phyloP scores from a whole-genome alignment of 1,284 basidiomycete species.

The Wolfiporia cocos region DNA sequence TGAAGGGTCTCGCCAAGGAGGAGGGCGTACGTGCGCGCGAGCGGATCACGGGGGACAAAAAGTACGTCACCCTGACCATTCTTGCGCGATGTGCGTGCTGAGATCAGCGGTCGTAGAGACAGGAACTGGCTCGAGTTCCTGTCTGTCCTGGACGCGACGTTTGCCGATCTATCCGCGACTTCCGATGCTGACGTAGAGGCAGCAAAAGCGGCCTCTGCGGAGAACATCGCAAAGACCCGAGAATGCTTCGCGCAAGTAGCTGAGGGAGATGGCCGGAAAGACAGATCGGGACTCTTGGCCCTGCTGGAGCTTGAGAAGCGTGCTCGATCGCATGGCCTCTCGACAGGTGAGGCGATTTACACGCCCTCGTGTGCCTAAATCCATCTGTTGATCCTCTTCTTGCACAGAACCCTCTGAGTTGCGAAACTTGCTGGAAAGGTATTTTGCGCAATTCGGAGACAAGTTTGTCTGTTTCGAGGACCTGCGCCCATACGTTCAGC shows the following conservation, averaged over 20 bases:
- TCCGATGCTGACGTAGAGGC: slow-evolving; percentile 16
- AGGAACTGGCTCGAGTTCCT: slow-evolving; percentile 84
- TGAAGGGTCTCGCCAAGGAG: slow-evolving; percentile 46
- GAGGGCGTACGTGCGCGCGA: slow-evolving; percentile 54
- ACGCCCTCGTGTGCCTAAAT: too few relatives aligned
- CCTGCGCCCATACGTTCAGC: slow-evolving; percentile 55
- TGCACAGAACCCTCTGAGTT: slow-evolving; percentile 40
- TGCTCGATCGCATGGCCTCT: slow-evolving; percentile 39
- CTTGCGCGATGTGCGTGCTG: too few relatives aligned
- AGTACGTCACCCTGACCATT: too few relatives aligned
- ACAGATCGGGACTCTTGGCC: slow-evolving; percentile 68
- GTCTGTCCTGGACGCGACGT: slow-evolving; percentile 62
- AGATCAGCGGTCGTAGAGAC: slow-evolving; percentile 41
- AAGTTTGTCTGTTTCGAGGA: slow-evolving; percentile 88
- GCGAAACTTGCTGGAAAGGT: slow-evolving; percentile 48
- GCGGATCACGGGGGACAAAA: slow-evolving; percentile 50
- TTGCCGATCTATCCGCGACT: slow-evolving; percentile 35
- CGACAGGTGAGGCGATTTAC: slow-evolving; percentile 31
- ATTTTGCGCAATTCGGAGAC: slow-evolving; percentile 68
- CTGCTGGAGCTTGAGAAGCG: slow-evolving; percentile 67
- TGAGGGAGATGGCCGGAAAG: slow-evolving; percentile 57
- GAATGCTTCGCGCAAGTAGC: slow-evolving; percentile 52
- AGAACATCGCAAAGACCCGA: slow-evolving; percentile 38
- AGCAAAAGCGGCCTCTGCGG: slow-evolving; percentile 27
- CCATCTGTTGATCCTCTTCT: too few relatives aligned